phyloP scores from a whole-genome alignment of 371 early-diverging fungal genomes.

The Syncephalastrum monosporum region DNA sequence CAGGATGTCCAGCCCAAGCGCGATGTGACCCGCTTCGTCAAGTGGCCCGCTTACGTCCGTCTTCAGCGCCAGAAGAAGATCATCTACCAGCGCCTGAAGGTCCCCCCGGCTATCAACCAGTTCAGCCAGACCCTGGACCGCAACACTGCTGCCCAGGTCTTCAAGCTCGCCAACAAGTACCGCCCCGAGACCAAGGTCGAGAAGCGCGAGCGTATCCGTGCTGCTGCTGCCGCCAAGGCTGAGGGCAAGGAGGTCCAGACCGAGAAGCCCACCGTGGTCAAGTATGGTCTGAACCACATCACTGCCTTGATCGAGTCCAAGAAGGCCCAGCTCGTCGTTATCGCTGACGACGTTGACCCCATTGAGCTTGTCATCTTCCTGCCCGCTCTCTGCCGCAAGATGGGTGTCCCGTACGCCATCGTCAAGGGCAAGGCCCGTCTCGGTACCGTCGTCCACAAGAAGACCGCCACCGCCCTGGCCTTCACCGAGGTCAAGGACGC shows the following conservation, averaged over 20 bases:
- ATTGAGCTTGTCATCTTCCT: slow-evolving; percentile 99
- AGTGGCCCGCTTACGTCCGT: slow-evolving; percentile 97
- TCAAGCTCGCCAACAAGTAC: slow-evolving; percentile 98
- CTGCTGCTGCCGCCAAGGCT: slow-evolving; percentile 77
- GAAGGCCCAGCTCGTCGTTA: slow-evolving; percentile 98
- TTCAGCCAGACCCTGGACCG: slow-evolving; percentile 97
- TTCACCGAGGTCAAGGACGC: slow-evolving; percentile 94
- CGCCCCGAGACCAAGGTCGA: slow-evolving; percentile 97
- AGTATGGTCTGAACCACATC: slow-evolving; percentile 99
- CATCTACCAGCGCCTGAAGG: slow-evolving; percentile 97
- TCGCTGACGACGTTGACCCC: slow-evolving; percentile 99
- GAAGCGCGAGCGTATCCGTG: slow-evolving; percentile 93
- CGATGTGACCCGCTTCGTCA: slow-evolving; percentile 95
- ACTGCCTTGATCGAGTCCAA: slow-evolving; percentile 97
- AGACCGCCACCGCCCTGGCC: slow-evolving; percentile 97
- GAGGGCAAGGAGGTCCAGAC: slow-evolving; percentile 88
- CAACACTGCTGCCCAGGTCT: slow-evolving; percentile 96
- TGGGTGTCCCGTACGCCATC: slow-evolving; percentile 99
- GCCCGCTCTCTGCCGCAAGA: slow-evolving; percentile 99
- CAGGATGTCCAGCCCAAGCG: slow-evolving; percentile 94
- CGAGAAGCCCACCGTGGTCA: slow-evolving; percentile 95
- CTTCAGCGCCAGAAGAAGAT: slow-evolving; percentile 97
- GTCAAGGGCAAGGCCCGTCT: slow-evolving; percentile 98
- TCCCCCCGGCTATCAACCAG: slow-evolving; percentile 99
- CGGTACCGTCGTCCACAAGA: slow-evolving; percentile 98